Evolutionary conservation across 352 stramenopile species (phyloP), one percentile per base, ranked within the genome.

Genomic region (Globisporangium nagaii): DNA sequence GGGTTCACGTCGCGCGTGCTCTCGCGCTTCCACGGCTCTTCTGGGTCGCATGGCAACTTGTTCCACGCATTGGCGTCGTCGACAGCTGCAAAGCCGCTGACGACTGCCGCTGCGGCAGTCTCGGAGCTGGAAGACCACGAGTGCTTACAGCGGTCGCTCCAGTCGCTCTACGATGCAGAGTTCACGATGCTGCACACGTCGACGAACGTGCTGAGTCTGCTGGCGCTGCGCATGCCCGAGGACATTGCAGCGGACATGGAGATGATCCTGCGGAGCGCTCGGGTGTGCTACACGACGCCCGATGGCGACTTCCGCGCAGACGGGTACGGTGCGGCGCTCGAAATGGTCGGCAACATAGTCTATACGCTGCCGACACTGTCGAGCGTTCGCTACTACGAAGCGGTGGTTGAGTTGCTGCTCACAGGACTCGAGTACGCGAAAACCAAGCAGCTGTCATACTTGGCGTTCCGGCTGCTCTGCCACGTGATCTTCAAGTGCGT

Each of bases 1-100:
- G 58, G 72, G 6, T 90, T 93, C 53, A 88, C 79, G 2, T 87
- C 79, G n/a, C 73, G 82, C 17, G 70, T 93, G 22, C 52, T 90
- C 17, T 93, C 79, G n/a, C 75, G 75, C 19, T 78, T 93, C 15
- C 75, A 89, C 19, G 27, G 39, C 3, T 75, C 56, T 8, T 73
- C 66, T 12, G 70, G 62, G 9, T 82, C 79, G 0, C 70, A 84
- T 13, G 70, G 66, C 4, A 81, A 72, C 54, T 52, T 90, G 9
- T 89, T 90, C 37, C 65, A 84, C 30, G 73, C 67, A 15, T 43
- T 90, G 11, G 76, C 72, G 20, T 68, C 70, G 4, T 70, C 78
- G 1, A 53, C 56, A 30, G n/a, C 47, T 12, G 24, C 28, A 7
- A 58, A 53, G 30, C 48, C 57, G 3, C 27, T 51, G 12, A n/a